Conservation (phyloP, 257 asterid species). For the Capsicum chinense region DNA sequence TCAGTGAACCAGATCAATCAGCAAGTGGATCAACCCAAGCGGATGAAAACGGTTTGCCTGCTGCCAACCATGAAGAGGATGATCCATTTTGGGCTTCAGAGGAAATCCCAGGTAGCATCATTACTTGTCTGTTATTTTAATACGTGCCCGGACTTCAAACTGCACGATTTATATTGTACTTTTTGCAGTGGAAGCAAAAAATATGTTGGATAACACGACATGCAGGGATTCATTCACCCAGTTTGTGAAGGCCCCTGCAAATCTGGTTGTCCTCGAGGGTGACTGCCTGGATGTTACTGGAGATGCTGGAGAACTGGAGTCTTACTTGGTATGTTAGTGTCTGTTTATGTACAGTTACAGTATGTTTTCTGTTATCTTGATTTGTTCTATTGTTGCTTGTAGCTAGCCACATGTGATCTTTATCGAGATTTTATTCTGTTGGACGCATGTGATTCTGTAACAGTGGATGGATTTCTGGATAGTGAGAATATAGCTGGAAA, state of each 20-base stretch:
- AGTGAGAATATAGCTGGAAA: conserved; percentile 51
- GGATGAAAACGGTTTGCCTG: conserved; percentile 45
- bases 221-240: conserved; percentile 49
- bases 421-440: conserved; percentile 86
- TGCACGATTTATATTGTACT: conserved; percentile 30
- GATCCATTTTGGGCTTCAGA: conserved; percentile 83
- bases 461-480: conserved; percentile 61
- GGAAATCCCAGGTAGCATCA: conserved; percentile 71
- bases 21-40: conserved; percentile 47
- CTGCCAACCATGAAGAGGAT: conserved; percentile 39
- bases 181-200: conserved; percentile 78
- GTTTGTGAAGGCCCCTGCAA: conserved; percentile 83
- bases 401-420: conserved; percentile 83
- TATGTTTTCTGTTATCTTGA: conserved; percentile 25
- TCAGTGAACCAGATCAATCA: conserved; percentile 69
- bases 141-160: conserved; percentile 18
- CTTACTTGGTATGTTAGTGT: conserved; percentile 71
- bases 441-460: conserved; percentile 74
- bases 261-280: conserved; percentile 93
- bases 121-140: conserved; percentile 35
- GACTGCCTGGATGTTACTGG: conserved; percentile 85
- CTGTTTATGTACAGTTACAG: background rate
- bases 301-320: conserved; percentile 91
- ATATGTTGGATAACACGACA: conserved; percentile 54
- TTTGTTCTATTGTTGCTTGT: conserved; percentile 42